phyloP scores from a whole-genome alignment of 352 stramenopile genomes.

The Pythium scleroteichum region DNA sequence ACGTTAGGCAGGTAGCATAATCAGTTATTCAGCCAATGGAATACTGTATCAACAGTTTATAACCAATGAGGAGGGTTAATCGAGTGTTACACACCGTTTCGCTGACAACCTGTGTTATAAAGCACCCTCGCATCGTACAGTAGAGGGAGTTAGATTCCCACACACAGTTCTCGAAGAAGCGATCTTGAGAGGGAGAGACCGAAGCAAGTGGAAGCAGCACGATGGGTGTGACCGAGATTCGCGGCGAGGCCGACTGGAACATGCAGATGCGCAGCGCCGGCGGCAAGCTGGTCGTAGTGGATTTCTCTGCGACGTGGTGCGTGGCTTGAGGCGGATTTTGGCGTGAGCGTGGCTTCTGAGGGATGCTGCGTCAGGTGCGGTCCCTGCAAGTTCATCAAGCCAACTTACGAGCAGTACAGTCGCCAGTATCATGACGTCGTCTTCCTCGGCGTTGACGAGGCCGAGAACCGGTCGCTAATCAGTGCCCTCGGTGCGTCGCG shows the following conservation, averaged over 20 bases:
- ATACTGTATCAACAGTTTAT: neutral
- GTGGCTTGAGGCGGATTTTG: neutral
- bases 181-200: constrained; percentile 8
- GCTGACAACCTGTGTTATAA: neutral
- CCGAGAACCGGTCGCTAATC: constrained; percentile 84
- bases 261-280: constrained; percentile 68
- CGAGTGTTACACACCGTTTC: constrained; percentile 16
- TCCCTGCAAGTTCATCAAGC: constrained; percentile 88
- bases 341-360: too few relatives aligned
- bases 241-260: constrained; percentile 80
- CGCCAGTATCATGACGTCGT: constrained; percentile 84
- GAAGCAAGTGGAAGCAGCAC: constrained; percentile 11
- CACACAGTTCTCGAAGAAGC: constrained; percentile 39
- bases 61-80: constrained; percentile 22
- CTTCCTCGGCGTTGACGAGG: constrained; percentile 88
- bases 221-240: constrained; percentile 77
- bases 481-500: constrained; percentile 43
- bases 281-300: constrained; percentile 88
- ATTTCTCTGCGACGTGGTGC: constrained; percentile 87
- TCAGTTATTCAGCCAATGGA: constrained; percentile 12
- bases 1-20: constrained; percentile 25
- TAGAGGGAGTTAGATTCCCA: constrained; percentile 1
- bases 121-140: neutral
- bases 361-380: constrained; percentile 44
- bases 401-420: constrained; percentile 78